Base-by-base conservation (phyloP, 306 rosid genomes). In the Malus orientalis region DNA sequence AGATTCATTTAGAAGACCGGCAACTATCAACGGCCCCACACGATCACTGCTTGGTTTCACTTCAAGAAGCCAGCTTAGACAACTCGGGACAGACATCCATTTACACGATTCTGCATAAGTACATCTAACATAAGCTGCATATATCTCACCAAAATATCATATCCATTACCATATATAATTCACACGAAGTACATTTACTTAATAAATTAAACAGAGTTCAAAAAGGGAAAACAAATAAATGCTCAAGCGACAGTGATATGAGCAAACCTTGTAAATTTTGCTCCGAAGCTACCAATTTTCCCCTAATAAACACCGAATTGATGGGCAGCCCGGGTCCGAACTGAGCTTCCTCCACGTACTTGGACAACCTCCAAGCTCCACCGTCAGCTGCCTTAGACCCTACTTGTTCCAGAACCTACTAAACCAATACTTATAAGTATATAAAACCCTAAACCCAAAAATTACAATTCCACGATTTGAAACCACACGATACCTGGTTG, bases 271-370 rank as follows among this genome's bases (percentile, higher is more conserved):
- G 74, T 51, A 84, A 78, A 59, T 75, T 78, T 8, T 19, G 82
- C 83, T 51, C 30, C 55, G 67, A 79, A 29, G 84, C 81, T 69
- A 54, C 78, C 80, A 77, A 81, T 49, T 80, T 83, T 49, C 89
- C 97, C 23, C 59, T 73, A 73, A 93, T 12, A 75, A 89, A 93
- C 65, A 91, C 84, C 4, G 91, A 86, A 42, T 91, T 86, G 54
- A 89, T 70, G 13, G 89, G 88, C 70, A 60, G 74, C 70, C 84
- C 92, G 2, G 98, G 98, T 79, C 98, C 98, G 76, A 93, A 93
- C 16, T 86, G 97, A 80, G 88, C 81, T 85, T 93, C 98, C 84
- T 89, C 89, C 55, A 84, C 87, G 77, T 85, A 75, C 81, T 88
- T 91, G 77, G 40, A 87, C 70, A 89, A 71, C 81, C 84, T 89